A percentile compares a stretch with the other conserved stretches of the same genome.
phyloP scores from a whole-genome alignment of 1,284 basidiomycete species.

The Xerocomus nothofagi region DNA sequence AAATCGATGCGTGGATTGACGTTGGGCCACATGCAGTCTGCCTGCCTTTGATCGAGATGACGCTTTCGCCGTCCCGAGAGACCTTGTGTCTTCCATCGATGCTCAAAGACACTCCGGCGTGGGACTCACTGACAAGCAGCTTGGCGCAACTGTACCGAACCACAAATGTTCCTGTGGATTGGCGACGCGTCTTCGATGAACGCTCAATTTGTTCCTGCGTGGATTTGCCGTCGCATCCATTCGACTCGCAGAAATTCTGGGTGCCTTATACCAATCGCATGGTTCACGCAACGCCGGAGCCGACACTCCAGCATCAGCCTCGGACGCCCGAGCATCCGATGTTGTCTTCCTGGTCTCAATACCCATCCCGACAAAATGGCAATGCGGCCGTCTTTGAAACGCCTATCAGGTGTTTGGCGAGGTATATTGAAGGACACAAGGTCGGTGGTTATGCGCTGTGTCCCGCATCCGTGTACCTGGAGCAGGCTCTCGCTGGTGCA shows the following conservation, averaged over 20 bases:
- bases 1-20: constrained; percentile 58
- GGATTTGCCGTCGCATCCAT: constrained; percentile 63
- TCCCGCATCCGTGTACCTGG: constrained; percentile 68
- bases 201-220: constrained; percentile 41
- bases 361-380: constrained; percentile 42
- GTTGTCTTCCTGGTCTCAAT: constrained; percentile 45
- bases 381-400: constrained; percentile 53
- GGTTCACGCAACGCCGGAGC: neutral
- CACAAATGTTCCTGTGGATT: constrained; percentile 43
- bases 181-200: constrained; percentile 57
- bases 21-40: constrained; percentile 61
- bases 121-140: constrained; percentile 44
- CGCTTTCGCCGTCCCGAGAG: constrained; percentile 35
- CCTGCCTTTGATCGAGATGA: constrained; percentile 54
- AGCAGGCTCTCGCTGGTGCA: constrained; percentile 51
- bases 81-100: constrained; percentile 48
- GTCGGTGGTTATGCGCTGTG: constrained; percentile 60
- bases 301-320: neutral
- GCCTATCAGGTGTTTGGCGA: constrained; percentile 44
- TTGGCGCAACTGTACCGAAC: constrained; percentile 51
- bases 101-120: constrained; percentile 44
- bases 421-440: constrained; percentile 56
- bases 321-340: constrained; percentile 38
- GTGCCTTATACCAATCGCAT: constrained; percentile 44
- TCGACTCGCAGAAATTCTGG: constrained; percentile 58